Conservation (phyloP, 2,329 filamentous ascomycete species). For the Nemania diffusa region DNA sequence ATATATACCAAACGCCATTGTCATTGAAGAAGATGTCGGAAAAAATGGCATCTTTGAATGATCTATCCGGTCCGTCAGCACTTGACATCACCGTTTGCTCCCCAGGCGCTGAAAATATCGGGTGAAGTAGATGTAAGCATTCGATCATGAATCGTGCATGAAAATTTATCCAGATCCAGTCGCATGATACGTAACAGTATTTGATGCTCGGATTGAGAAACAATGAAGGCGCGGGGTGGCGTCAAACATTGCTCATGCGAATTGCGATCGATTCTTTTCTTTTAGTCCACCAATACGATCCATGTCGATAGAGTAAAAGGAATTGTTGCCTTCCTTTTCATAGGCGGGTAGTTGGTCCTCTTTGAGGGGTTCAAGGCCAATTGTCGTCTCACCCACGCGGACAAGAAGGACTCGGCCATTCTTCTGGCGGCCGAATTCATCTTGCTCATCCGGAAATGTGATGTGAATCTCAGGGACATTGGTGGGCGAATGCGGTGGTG, state of each 20-base stretch:
- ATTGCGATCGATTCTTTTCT: constrained; percentile 75
- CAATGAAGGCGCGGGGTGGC: not conserved
- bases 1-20: constrained; percentile 36
- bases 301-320: constrained; percentile 94
- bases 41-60: constrained; percentile 28
- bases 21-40: constrained; percentile 30
- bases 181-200: constrained; percentile 16
- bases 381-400: constrained; percentile 84
- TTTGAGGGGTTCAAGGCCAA: constrained; percentile 89
- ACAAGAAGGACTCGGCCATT: constrained; percentile 92
- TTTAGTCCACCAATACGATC: constrained; percentile 93
- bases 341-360: constrained; percentile 87
- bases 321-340: constrained; percentile 78
- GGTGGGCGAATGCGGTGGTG: constrained; percentile 80
- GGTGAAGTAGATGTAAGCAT: constrained; percentile 30
- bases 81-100: constrained; percentile 36
- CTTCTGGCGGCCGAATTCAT: constrained; percentile 82
- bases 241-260: constrained; percentile 37
- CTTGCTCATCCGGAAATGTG: constrained; percentile 96
- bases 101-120: constrained; percentile 24
- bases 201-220: constrained; percentile 18
- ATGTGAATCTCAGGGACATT: constrained; percentile 96
- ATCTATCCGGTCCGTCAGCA: constrained; percentile 38
- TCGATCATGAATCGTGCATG: constrained; percentile 32
- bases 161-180: constrained; percentile 17